Percentiles rank a stretch among this genome's conserved stretches.
phyloP scores from a whole-genome alignment of 106 monocot genomes.

The Allium cepa region DNA sequence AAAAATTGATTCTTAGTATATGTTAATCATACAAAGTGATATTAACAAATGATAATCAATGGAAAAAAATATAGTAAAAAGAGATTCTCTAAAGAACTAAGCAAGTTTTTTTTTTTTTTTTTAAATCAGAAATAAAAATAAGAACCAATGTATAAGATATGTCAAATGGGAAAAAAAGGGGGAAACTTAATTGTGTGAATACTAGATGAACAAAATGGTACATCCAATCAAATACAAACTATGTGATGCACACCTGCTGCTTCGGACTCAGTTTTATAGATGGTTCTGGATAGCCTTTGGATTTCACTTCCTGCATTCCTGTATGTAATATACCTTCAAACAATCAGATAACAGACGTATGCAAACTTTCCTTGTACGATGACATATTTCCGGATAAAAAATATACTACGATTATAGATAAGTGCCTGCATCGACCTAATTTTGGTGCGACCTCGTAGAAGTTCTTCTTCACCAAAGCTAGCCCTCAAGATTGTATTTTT shows the following conservation, averaged over 20 bases:
- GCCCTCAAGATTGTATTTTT: conserved; percentile 27
- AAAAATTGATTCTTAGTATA: not conserved
- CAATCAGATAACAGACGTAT: not conserved
- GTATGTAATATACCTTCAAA: not conserved
- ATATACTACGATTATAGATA: too few species aligned
- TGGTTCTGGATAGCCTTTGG: conserved; percentile 20
- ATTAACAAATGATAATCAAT: too few species aligned
- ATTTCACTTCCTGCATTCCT: conserved; percentile 25
- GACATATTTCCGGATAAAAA: too few species aligned
- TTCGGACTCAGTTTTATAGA: conserved; percentile 27
- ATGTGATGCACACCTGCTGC: conserved; percentile 13
- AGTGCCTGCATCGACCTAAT: not conserved
- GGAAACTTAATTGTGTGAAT: too few species aligned
- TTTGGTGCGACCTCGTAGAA: conserved; percentile 8
- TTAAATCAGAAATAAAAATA: not conserved
- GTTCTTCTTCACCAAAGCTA: conserved; percentile 14
- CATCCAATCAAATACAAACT: too few species aligned
- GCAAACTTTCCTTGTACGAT: not conserved
- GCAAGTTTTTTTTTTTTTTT: too few species aligned
- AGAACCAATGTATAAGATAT: not conserved
- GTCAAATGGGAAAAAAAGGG: not conserved
- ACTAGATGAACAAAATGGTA: too few species aligned
- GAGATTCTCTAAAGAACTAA: too few species aligned
- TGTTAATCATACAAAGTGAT: too few species aligned
- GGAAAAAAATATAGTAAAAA: too few species aligned